Percentiles rank a stretch among this genome's conserved stretches.
Evolutionary conservation across 148 eudicot species (phyloP).

Genomic region (Fagopyrum tataricum): DNA sequence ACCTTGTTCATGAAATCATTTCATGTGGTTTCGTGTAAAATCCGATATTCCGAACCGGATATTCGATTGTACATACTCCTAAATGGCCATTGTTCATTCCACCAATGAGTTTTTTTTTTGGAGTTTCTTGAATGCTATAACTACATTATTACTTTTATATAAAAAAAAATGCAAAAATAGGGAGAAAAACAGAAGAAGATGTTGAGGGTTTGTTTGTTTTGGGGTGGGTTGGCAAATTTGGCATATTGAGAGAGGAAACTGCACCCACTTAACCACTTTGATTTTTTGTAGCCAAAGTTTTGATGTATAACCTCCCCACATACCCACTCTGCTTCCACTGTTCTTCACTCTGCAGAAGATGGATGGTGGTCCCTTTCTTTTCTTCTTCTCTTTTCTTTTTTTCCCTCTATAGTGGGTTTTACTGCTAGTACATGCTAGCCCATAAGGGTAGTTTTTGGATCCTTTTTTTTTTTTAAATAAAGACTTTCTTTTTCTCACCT

Average conservation of each 20-base stretch:
- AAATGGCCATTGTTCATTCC: too few species aligned
- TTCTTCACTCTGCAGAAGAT: neutral
- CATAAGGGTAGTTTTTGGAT: slow-evolving; percentile 9
- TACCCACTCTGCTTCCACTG: neutral
- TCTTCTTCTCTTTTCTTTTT: neutral
- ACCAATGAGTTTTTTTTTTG: neutral
- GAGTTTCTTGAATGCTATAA: neutral
- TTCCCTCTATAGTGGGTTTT: neutral
- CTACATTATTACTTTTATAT: too few species aligned
- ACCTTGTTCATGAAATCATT: too few species aligned
- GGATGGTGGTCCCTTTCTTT: neutral
- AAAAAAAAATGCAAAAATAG: neutral
- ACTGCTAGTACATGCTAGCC: neutral
- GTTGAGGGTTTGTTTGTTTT: neutral
- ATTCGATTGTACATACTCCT: too few species aligned
- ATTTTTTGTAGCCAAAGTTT: neutral
- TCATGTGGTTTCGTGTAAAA: too few species aligned
- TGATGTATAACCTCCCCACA: neutral
- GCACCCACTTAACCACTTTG: neutral
- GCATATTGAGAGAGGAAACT: neutral
- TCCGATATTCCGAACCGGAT: too few species aligned
- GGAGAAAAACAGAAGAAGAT: neutral
- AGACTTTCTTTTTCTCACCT: neutral
- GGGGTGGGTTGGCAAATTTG: slow-evolving; percentile 7
- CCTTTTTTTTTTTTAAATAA: too few species aligned